Percentiles rank a stretch among this genome's conserved stretches.
Conservation (phyloP, 176 grass and related monocot genomes). For the Paspalum notatum region DNA sequence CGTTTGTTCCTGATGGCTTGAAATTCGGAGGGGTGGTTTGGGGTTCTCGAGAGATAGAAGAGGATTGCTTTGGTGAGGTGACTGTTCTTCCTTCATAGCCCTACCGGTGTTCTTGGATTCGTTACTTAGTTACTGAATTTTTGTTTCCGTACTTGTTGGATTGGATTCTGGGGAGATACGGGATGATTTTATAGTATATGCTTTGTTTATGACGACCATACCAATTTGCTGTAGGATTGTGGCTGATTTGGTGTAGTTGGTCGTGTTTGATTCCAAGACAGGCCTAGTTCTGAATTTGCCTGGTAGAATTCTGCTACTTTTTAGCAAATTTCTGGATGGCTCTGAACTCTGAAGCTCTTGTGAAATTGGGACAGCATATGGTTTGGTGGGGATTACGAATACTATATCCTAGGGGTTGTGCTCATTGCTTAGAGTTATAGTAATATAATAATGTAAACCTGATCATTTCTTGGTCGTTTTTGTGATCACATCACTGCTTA, state of each 20-base stretch:
- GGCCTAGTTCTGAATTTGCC: background rate
- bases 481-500: background rate
- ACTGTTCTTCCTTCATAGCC: background rate
- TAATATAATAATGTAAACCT: background rate
- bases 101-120: background rate
- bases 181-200: background rate
- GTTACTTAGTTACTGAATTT: background rate
- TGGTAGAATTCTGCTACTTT: background rate
- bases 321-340: background rate
- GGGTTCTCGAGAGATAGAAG: background rate
- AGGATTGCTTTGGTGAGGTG: slow-evolving; percentile 26
- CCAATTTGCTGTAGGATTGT: background rate
- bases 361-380: too few species aligned
- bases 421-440: slow-evolving; percentile 4
- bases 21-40: background rate
- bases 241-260: background rate
- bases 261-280: background rate
- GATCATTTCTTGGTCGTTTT: background rate
- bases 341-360: background rate
- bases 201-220: background rate
- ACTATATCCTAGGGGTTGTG: background rate
- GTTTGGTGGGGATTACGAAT: background rate
- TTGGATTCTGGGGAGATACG: background rate
- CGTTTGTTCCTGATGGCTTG: background rate
- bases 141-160: background rate